Percentiles rank a stretch among this genome's conserved stretches.
Evolutionary conservation across 441 rosid species (phyloP).

Genomic region (Populus hybrid): DNA sequence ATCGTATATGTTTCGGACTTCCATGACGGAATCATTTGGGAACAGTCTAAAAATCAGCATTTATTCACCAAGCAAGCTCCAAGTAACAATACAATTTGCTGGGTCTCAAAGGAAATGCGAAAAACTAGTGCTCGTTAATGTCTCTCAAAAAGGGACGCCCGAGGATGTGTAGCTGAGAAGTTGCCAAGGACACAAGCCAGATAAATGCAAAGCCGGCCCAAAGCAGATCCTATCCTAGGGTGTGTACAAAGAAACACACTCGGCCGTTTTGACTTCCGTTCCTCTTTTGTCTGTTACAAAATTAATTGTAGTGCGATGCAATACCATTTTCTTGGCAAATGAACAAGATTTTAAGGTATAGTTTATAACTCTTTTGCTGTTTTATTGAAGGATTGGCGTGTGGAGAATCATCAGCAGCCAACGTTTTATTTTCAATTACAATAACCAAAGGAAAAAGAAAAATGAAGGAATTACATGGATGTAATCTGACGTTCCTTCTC

Average conservation of each 20-base stretch:
- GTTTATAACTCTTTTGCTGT: not conserved
- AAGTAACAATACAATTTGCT: not conserved
- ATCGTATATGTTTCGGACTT: not conserved
- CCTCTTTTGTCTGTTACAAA: not conserved
- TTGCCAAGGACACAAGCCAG: too few relatives aligned
- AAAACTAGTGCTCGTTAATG: conserved; percentile 73
- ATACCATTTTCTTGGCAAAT: not conserved
- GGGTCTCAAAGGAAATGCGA: conserved; percentile 16
- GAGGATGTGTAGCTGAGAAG: conserved; percentile 46
- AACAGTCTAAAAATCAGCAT: not conserved
- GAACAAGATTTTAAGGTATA: not conserved
- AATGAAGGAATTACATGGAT: not conserved
- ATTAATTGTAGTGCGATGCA: not conserved
- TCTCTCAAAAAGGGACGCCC: conserved; percentile 83
- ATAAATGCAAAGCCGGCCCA: too few relatives aligned
- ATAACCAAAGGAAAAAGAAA: not conserved
- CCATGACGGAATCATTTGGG: too few relatives aligned
- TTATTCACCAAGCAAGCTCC: conserved; percentile 22
- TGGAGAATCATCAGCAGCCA: not conserved
- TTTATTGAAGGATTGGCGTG: not conserved
- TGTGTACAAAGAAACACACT: not conserved
- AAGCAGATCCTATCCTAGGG: not conserved
- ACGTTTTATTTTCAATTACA: not conserved
- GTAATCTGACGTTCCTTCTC: not conserved
- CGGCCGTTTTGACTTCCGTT: not conserved